Percentiles rank a stretch among this genome's conserved stretches.
phyloP scores from a whole-genome alignment of 208 protist genomes.

The Leishmania mexicana region DNA sequence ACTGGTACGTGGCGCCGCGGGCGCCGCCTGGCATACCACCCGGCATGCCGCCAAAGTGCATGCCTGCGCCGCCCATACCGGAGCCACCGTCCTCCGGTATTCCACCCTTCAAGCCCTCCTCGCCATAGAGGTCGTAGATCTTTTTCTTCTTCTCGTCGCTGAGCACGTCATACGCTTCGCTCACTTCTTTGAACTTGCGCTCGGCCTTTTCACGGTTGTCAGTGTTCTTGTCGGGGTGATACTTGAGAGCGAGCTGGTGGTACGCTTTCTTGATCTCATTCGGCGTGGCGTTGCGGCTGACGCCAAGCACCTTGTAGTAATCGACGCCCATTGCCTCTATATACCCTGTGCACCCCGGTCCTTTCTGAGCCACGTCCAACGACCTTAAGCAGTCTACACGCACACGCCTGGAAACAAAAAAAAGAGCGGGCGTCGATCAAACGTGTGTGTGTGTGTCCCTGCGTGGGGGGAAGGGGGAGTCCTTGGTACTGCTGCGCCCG shows the following conservation, averaged over 20 bases:
- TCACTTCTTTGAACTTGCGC: slow-evolving; percentile 94
- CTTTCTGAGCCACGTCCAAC: neutral
- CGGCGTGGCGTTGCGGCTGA: slow-evolving; percentile 66
- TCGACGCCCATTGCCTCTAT: slow-evolving; percentile 60
- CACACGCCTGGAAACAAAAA: neutral
- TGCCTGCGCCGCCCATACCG: slow-evolving; percentile 72
- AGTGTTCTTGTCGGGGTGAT: slow-evolving; percentile 94
- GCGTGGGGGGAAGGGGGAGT: no score
- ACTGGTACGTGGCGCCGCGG: slow-evolving; percentile 53
- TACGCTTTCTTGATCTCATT: slow-evolving; percentile 93
- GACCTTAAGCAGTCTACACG: neutral
- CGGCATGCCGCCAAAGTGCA: slow-evolving; percentile 57
- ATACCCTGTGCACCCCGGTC: neutral
- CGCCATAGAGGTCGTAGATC: slow-evolving; percentile 98
- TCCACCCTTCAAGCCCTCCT: slow-evolving; percentile 95
- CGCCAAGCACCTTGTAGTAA: slow-evolving; percentile 89
- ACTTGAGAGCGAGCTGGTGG: slow-evolving; percentile 90
- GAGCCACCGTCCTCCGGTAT: slow-evolving; percentile 39
- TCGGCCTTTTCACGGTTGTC: slow-evolving; percentile 86
- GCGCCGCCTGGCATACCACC: slow-evolving; percentile 50
- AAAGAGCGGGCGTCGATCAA: neutral
- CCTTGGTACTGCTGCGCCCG: neutral
- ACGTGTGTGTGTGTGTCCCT: neutral
- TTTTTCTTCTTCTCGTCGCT: slow-evolving; percentile 95
- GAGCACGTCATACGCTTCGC: slow-evolving; percentile 98